Evolutionary conservation across 768 basidiomycete species (phyloP).

Genomic region (Leucocoprinus birnbaumii): DNA sequence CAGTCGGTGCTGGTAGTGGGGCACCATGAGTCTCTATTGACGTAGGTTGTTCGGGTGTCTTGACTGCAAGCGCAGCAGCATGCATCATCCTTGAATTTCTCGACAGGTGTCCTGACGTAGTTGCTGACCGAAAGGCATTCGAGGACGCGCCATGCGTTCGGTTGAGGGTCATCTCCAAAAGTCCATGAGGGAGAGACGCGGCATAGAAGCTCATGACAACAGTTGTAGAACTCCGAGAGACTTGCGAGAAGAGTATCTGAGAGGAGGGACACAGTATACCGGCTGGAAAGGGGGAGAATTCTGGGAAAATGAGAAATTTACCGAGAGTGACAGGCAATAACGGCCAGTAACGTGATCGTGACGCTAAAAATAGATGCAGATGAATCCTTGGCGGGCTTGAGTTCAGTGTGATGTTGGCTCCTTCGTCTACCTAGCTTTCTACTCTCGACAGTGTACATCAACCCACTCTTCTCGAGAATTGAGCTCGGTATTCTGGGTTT

Average conservation of each 20-base stretch:
- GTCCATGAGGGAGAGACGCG: not conserved
- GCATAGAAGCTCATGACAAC: not conserved
- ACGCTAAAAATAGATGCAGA: not conserved
- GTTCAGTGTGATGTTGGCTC: too few relatives aligned
- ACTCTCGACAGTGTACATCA: too few relatives aligned
- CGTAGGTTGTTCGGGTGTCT: not conserved
- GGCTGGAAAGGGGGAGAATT: too few relatives aligned
- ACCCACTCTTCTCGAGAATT: too few relatives aligned
- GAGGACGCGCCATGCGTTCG: not conserved
- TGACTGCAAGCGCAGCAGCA: not conserved
- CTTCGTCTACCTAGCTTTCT: too few relatives aligned
- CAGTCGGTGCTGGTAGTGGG: not conserved
- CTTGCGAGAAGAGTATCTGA: not conserved
- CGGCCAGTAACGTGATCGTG: not conserved
- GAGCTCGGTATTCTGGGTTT: too few relatives aligned
- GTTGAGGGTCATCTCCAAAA: slow-evolving; percentile 2
- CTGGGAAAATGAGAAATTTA: too few relatives aligned
- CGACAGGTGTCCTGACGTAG: not conserved
- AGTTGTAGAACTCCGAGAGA: not conserved
- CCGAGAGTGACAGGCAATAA: not conserved
- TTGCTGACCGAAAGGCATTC: not conserved
- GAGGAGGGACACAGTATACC: too few relatives aligned
- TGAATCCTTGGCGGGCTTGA: not conserved
- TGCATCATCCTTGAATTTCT: not conserved
- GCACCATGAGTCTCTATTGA: not conserved